Conservation (phyloP, 2,329 filamentous ascomycete species). For the Fusarium guadeloupense region DNA sequence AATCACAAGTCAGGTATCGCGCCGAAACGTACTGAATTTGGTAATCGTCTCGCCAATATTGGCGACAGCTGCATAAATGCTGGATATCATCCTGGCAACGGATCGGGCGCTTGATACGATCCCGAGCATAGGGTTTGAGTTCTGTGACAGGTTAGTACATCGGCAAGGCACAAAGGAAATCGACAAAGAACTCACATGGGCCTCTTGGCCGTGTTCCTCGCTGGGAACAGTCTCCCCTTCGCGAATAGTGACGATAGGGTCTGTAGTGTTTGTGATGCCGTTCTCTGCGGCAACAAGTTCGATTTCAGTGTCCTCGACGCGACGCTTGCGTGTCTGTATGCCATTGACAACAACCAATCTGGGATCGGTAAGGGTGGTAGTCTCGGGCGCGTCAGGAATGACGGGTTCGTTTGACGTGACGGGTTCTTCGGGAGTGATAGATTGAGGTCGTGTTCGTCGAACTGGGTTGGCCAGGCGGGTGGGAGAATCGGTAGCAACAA, state of each 20-base stretch:
- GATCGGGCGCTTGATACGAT: constrained; percentile 26
- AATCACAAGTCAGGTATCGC: neutral
- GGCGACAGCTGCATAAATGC: constrained; percentile 39
- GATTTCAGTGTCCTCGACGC: constrained; percentile 44
- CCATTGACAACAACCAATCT: constrained; percentile 41
- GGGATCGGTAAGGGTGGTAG: neutral
- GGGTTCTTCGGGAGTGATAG: neutral
- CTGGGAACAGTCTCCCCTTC: constrained; percentile 19
- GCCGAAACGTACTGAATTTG: constrained; percentile 35
- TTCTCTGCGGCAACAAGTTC: constrained; percentile 43
- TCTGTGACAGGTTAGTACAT: constrained; percentile 13
- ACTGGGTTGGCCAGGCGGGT: neutral
- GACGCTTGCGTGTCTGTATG: constrained; percentile 44
- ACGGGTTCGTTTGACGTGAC: neutral
- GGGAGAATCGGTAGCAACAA: constrained; percentile 14
- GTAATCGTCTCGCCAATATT: constrained; percentile 41
- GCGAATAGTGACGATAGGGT: constrained; percentile 31
- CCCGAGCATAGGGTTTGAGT: constrained; percentile 38
- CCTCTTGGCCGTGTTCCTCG: constrained; percentile 14
- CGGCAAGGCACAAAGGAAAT: neutral
- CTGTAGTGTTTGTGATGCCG: constrained; percentile 19
- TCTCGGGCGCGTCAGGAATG: neutral
- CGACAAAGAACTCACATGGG: constrained; percentile 18
- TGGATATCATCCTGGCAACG: constrained; percentile 46
- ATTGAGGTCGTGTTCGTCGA: neutral